Percentiles rank a stretch among this genome's conserved stretches.
These are phyloP conservation scores for Agastache rugosa DNA, from an alignment of 257 asterid species.

Conservation along the genomic window DNA sequence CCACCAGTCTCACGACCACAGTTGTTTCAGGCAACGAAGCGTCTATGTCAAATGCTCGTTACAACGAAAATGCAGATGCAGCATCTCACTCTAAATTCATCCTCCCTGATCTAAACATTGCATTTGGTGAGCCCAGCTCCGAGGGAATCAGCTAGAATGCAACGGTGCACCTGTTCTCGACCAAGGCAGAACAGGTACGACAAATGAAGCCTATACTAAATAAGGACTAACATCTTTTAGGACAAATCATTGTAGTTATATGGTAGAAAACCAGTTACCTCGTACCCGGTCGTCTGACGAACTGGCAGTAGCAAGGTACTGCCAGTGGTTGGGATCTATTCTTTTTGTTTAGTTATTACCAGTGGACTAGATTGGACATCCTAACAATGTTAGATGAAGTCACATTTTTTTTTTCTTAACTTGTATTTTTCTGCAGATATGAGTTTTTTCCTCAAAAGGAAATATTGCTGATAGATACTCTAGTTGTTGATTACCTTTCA, in stretches of 20 bases:
- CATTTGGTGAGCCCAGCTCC: constrained; percentile 42
- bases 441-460: constrained; percentile 32
- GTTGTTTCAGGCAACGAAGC: constrained; percentile 14
- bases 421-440: constrained; percentile 30
- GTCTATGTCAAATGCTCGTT: neutral
- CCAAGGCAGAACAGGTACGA: constrained; percentile 12
- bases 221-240: constrained; percentile 46
- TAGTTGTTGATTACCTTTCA: neutral
- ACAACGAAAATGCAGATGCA: neutral
- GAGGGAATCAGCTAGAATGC: constrained; percentile 38
- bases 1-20: neutral
- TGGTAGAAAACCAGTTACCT: constrained; percentile 28
- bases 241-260: constrained; percentile 36
- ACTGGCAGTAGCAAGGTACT: constrained; percentile 29
- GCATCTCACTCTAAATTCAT: constrained; percentile 29
- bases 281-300: neutral
- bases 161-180: constrained; percentile 5
- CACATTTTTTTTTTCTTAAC: constrained; percentile 28
- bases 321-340: constrained; percentile 36
- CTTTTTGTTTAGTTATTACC: constrained; percentile 32
- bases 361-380: constrained; percentile 40
- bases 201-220: constrained; percentile 26
- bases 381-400: constrained; percentile 33
- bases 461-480: neutral
- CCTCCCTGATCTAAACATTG: constrained; percentile 59